These are phyloP conservation scores for Aspergillus nanangensis DNA, from an alignment of 495 filamentous ascomycete genomes.

Conservation along the genomic window DNA sequence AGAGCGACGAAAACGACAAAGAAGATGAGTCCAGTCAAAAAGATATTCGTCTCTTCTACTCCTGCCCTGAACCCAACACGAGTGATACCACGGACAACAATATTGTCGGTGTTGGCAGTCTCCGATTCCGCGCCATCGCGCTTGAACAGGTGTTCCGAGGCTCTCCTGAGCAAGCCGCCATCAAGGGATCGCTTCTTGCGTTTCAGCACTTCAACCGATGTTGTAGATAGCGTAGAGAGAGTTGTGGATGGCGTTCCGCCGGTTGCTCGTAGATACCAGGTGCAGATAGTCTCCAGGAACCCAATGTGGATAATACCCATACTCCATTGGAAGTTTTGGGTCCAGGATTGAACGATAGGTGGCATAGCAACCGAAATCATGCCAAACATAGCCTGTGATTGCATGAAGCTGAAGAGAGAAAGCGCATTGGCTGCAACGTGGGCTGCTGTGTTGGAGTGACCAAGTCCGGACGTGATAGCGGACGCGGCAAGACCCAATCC, in stretches of 20 bases:
- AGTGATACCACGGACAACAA: constrained; percentile 79
- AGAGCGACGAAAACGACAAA: constrained; percentile 78
- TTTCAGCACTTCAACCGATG: constrained; percentile 84
- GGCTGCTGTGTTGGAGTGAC: constrained; percentile 93
- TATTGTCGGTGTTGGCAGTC: constrained; percentile 48
- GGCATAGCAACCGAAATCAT: constrained; percentile 82
- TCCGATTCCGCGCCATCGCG: constrained; percentile 41
- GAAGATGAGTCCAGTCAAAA: constrained; percentile 86
- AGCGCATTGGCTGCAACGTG: constrained; percentile 92
- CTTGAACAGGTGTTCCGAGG: constrained; percentile 44
- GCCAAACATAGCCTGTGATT: constrained; percentile 92
- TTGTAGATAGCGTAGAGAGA: constrained; percentile 64
- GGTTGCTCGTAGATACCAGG: constrained; percentile 95
- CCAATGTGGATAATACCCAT: constrained; percentile 91
- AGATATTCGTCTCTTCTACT: constrained; percentile 91
- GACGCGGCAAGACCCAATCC: constrained; percentile 79
- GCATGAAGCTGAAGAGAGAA: constrained; percentile 93
- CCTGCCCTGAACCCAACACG: constrained; percentile 80
- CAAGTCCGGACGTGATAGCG: constrained; percentile 75
- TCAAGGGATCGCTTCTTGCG: constrained; percentile 46
- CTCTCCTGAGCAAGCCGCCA: constrained; percentile 40
- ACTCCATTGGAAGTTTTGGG: constrained; percentile 97
- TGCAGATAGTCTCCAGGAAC: constrained; percentile 84
- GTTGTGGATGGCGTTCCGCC: constrained; percentile 82
- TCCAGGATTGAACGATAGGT: constrained; percentile 89